These are phyloP conservation scores for Paramarasmius palmivorus DNA, from an alignment of 1,284 basidiomycete species.

Conservation along the genomic window DNA sequence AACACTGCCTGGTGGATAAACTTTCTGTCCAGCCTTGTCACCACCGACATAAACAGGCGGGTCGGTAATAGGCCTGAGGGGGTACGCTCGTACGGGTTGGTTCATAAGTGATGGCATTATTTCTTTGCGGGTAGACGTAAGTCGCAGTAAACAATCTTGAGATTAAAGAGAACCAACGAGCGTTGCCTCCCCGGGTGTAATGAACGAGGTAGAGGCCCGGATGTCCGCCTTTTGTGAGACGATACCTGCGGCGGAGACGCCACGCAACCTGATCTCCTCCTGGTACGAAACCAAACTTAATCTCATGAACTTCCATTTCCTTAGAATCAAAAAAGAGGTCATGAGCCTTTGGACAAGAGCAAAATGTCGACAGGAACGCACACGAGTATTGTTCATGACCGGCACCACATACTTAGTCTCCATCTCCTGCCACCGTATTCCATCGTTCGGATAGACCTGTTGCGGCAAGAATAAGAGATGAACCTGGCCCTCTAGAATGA, in stretches of 20 bases:
- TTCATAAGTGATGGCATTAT: conserved; percentile 55
- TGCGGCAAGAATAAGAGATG: conserved; percentile 61
- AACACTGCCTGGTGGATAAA: conserved; percentile 39
- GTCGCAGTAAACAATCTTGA: conserved; percentile 16
- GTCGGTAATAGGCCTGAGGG: conserved; percentile 63
- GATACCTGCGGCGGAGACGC: conserved; percentile 66
- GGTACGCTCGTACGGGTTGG: conserved; percentile 67
- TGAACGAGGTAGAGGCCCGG: conserved; percentile 70
- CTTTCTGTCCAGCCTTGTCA: conserved; percentile 68
- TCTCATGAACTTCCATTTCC: conserved; percentile 75
- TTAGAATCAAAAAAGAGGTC: conserved; percentile 23
- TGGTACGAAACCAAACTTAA: conserved; percentile 76
- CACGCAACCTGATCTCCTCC: conserved; percentile 60
- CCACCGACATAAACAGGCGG: conserved; percentile 67
- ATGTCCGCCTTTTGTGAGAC: conserved; percentile 69
- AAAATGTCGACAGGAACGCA: conserved; percentile 10
- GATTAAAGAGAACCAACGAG: conserved; percentile 23
- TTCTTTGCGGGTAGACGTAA: conserved; percentile 34
- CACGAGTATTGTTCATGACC: conserved; percentile 51
- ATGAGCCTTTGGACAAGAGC: background rate
- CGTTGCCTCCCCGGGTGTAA: conserved; percentile 68
- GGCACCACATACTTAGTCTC: conserved; percentile 61
- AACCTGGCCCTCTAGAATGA: conserved; percentile 58
- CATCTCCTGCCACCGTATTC: conserved; percentile 68
- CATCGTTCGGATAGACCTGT: conserved; percentile 65